phyloP scores from a whole-genome alignment of 768 basidiomycete genomes.

The Cubamyces sp. region DNA sequence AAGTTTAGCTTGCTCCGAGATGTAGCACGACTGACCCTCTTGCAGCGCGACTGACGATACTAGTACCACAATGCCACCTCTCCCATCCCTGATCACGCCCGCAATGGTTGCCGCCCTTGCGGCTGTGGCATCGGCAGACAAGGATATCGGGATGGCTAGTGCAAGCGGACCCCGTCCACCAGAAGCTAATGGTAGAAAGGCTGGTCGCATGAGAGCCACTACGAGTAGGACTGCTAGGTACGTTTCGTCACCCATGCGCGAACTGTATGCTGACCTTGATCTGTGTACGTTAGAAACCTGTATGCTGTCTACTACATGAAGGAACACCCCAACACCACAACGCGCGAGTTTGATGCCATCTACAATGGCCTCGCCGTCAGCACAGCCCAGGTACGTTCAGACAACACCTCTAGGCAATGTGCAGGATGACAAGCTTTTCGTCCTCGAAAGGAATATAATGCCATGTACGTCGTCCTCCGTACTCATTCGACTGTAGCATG shows the following conservation, averaged over 20 bases:
- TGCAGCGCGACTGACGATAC: background rate
- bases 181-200: background rate
- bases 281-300: background rate
- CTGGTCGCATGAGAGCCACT: background rate
- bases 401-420: background rate
- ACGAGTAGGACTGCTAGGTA: background rate
- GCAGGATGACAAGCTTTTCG: background rate
- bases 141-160: too few species aligned
- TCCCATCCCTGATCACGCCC: background rate
- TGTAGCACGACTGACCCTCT: background rate
- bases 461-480: background rate
- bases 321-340: background rate
- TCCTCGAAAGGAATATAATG: background rate
- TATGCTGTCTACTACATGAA: background rate
- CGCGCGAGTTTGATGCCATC: background rate
- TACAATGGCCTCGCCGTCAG: background rate
- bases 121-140: background rate
- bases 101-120: background rate
- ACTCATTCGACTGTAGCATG: too few species aligned
- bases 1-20: background rate
- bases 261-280: background rate
- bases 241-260: background rate
- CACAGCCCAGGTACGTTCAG: background rate
- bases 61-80: background rate
- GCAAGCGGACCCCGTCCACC: too few species aligned